A percentile compares a stretch with the other conserved stretches of the same genome.
Conservation (phyloP, 2,329 filamentous ascomycete genomes). For the Akanthomyces muscarius region DNA sequence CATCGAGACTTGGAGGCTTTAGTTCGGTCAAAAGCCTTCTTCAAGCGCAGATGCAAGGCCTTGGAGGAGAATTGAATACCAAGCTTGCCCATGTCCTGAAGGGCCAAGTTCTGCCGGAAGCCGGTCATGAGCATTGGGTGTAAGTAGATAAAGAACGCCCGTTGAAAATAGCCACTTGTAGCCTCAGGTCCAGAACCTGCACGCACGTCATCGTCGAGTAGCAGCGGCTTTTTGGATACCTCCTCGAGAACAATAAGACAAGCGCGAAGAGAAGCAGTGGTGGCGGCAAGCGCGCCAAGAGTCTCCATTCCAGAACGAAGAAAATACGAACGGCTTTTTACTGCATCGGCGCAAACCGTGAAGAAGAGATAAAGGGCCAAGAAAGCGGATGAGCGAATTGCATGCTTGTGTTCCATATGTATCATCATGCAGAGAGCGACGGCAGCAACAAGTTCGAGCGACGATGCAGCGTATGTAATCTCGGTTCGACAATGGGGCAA, state of each 20-base stretch:
- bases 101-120: background rate
- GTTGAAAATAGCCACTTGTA: background rate
- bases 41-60: background rate
- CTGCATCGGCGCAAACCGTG: background rate
- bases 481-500: background rate
- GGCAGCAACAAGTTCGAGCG: background rate
- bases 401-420: background rate
- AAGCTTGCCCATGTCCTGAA: background rate
- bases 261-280: background rate
- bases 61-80: background rate
- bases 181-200: background rate
- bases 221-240: background rate
- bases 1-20: background rate
- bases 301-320: background rate
- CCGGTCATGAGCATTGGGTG: background rate
- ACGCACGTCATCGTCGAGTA: background rate
- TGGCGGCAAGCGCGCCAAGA: background rate
- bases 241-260: background rate
- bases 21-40: background rate
- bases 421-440: background rate
- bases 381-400: background rate
- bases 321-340: background rate
- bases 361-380: background rate
- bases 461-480: background rate
- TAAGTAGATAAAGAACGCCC: background rate